These are phyloP conservation scores for Dendrobium officinale DNA, from an alignment of 106 monocot genomes.

Conservation along the genomic window DNA sequence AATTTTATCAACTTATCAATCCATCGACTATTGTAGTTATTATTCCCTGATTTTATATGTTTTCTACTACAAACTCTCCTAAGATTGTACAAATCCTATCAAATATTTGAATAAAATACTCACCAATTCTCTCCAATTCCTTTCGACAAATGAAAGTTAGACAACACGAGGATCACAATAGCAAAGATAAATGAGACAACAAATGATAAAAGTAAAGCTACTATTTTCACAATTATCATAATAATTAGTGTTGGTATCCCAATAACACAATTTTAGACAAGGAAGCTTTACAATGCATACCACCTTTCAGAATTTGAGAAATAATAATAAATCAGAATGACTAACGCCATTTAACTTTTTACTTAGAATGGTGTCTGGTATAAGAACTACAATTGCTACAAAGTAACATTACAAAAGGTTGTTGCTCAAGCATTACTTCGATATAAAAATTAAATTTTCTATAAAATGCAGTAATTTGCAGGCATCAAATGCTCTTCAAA, in stretches of 20 bases:
- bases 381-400: background rate
- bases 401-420: background rate
- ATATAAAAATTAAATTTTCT: background rate
- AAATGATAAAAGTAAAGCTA: background rate
- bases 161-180: background rate
- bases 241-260: background rate
- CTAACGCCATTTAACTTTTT: background rate
- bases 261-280: background rate
- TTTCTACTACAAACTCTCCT: too few relatives aligned
- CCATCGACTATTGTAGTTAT: too few relatives aligned
- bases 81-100: too few relatives aligned
- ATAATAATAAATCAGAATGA: background rate
- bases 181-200: background rate
- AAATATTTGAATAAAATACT: too few relatives aligned
- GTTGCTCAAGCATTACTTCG: background rate
- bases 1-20: too few relatives aligned
- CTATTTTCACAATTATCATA: background rate
- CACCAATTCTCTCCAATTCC: too few relatives aligned
- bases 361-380: background rate
- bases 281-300: background rate
- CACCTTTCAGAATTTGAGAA: background rate
- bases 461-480: background rate
- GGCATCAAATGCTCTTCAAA: background rate
- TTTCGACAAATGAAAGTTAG: too few relatives aligned
- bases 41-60: too few relatives aligned